These are phyloP conservation scores for Penicillium lividum DNA, from an alignment of 495 filamentous ascomycete genomes.

Conservation along the genomic window DNA sequence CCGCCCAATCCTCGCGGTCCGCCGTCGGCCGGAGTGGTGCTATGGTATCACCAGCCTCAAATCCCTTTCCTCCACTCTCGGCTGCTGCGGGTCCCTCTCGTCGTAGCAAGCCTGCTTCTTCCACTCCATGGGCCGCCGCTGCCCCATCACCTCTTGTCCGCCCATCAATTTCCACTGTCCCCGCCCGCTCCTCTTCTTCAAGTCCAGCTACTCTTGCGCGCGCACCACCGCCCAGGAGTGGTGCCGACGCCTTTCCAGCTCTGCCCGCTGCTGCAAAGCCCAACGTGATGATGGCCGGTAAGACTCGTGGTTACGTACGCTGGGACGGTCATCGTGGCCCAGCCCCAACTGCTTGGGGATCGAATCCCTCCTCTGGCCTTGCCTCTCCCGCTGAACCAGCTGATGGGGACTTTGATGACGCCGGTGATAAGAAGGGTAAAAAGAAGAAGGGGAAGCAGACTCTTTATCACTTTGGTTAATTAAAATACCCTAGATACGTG, in stretches of 20 bases:
- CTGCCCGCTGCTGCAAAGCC: conserved; percentile 79
- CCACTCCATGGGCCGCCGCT: conserved; percentile 54
- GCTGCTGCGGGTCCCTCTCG: conserved; percentile 41
- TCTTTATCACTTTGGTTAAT: conserved; percentile 57
- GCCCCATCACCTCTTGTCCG: conserved; percentile 31
- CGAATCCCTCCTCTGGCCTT: conserved; percentile 24
- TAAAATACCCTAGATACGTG: conserved; percentile 5
- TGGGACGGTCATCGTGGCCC: conserved; percentile 56
- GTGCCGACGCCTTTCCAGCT: conserved; percentile 68
- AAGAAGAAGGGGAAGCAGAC: conserved; percentile 83
- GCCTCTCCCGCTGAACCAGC: conserved; percentile 30
- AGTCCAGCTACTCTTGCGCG: conserved; percentile 26
- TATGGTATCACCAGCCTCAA: conserved; percentile 35
- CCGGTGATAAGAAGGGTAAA: conserved; percentile 65
- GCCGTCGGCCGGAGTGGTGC: conserved; percentile 51
- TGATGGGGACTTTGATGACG: conserved; percentile 31
- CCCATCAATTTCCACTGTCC: conserved; percentile 32
- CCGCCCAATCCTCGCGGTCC: conserved; percentile 69
- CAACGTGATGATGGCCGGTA: conserved; percentile 76
- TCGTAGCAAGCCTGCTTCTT: conserved; percentile 26
- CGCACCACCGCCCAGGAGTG: background rate
- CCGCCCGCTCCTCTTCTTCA: conserved; percentile 20
- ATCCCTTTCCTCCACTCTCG: conserved; percentile 51
- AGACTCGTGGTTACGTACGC: conserved; percentile 68
- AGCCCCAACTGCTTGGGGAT: conserved; percentile 50